phyloP scores from a whole-genome alignment of 2,329 filamentous ascomycete genomes.

The Pseudocercospora pini-densiflorae region DNA sequence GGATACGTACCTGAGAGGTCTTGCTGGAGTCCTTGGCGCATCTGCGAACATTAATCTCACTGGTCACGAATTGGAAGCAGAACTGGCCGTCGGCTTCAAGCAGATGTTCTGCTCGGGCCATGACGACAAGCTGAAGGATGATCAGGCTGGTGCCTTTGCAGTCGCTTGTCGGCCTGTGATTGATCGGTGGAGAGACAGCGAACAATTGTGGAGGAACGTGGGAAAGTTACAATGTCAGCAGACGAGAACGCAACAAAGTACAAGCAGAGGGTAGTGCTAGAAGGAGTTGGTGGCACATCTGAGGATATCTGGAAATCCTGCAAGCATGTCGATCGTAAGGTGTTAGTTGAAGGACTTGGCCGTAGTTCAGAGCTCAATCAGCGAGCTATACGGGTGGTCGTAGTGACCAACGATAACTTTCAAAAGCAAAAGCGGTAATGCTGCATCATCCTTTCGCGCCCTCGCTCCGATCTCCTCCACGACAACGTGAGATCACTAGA shows the following conservation, averaged over 20 bases:
- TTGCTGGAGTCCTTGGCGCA: slow-evolving; percentile 15
- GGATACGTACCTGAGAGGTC: slow-evolving; percentile 22
- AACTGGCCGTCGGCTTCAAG: slow-evolving; percentile 15
- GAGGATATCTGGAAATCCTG: background rate
- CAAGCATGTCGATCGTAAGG: background rate
- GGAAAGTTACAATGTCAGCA: slow-evolving; percentile 5
- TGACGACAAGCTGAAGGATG: slow-evolving; percentile 18
- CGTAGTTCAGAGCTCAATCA: background rate
- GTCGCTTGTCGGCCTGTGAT: slow-evolving; percentile 12
- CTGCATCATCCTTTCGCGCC: background rate
- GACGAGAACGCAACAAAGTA: background rate
- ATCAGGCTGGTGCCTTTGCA: slow-evolving; percentile 19
- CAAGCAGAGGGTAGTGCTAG: background rate
- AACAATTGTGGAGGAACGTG: slow-evolving; percentile 13
- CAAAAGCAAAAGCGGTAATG: background rate
- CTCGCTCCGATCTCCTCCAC: background rate
- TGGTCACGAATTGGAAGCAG: slow-evolving; percentile 13
- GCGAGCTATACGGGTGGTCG: background rate
- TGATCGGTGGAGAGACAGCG: slow-evolving; percentile 19
- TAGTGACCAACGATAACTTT: background rate
- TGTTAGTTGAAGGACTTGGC: background rate
- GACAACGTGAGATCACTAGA: background rate
- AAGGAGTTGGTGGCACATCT: background rate
- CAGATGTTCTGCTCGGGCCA: slow-evolving; percentile 24
- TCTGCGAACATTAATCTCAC: slow-evolving; percentile 12